Percentiles rank a stretch among this genome's conserved stretches.
Evolutionary conservation across 257 asterid genomes (phyloP).

Genomic region (Solanum chaucha): DNA sequence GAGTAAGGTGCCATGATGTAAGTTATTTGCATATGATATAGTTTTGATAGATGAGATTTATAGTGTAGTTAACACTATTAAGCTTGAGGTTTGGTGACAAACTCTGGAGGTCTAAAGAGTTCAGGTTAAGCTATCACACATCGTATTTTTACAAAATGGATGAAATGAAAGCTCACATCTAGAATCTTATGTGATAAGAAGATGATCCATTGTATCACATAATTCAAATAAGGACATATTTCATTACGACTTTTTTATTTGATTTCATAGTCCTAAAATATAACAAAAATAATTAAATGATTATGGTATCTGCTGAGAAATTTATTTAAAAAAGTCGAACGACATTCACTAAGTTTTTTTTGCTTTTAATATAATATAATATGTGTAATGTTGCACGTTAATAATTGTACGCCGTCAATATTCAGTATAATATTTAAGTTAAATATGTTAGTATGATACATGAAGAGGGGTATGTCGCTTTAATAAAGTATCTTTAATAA

Average conservation of each 20-base stretch:
- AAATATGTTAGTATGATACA: not conserved
- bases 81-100: not conserved
- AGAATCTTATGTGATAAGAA: no score
- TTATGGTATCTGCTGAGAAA: not conserved
- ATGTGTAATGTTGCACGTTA: not conserved
- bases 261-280: no score
- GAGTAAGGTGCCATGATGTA: not conserved
- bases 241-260: no score
- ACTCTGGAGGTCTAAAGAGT: not conserved
- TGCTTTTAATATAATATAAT: not conserved
- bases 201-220: no score
- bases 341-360: no score
- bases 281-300: not conserved
- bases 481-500: not conserved
- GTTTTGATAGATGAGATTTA: rapidly evolving
- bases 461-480: not conserved
- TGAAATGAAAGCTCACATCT: not conserved
- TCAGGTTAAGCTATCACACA: no score
- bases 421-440: not conserved
- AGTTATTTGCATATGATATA: no score
- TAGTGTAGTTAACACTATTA: no score
- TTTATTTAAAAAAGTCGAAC: no score
- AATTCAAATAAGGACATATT: no score
- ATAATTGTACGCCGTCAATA: not conserved
- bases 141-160: rapidly evolving